Conservation (phyloP, 495 filamentous ascomycete genomes). For the Trichodelitschia bisporula region DNA sequence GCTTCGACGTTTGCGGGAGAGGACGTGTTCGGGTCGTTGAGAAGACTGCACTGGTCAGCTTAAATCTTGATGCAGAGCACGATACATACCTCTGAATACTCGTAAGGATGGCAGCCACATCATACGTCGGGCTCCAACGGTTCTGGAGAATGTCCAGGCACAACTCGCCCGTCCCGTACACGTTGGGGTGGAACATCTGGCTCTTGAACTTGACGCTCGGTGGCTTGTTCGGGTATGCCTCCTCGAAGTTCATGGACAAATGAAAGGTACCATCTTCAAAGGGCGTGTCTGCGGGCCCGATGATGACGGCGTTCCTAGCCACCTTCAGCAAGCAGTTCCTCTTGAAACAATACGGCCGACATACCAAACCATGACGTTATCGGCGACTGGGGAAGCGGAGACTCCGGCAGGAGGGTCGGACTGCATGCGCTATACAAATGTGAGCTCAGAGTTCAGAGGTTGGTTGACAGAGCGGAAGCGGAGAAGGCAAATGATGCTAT, state of each 20-base stretch:
- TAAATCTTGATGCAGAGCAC: neutral
- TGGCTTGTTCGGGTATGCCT: constrained; percentile 95
- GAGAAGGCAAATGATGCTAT: too few species aligned
- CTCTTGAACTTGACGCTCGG: constrained; percentile 96
- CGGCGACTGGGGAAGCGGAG: constrained; percentile 84
- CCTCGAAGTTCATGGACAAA: constrained; percentile 96
- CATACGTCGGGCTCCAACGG: constrained; percentile 95
- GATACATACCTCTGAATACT: constrained; percentile 75
- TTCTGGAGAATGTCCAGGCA: constrained; percentile 96
- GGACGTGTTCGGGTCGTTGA: constrained; percentile 94
- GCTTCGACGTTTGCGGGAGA: constrained; percentile 96
- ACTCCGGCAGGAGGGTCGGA: constrained; percentile 94
- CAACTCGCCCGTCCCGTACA: constrained; percentile 89
- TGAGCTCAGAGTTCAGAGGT: neutral
- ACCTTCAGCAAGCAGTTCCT: too few species aligned
- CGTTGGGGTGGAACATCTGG: constrained; percentile 97
- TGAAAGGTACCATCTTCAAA: constrained; percentile 98
- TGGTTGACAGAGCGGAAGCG: too few species aligned
- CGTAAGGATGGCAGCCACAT: constrained; percentile 88
- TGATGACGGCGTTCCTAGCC: constrained; percentile 99
- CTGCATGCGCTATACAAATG: constrained; percentile 65
- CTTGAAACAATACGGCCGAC: too few species aligned
- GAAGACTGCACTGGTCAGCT: constrained; percentile 31
- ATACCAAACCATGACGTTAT: constrained; percentile 99
- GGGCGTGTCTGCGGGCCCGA: constrained; percentile 88